phyloP scores from a whole-genome alignment of 2,329 filamentous ascomycete genomes.

The Ophiostoma quercus region DNA sequence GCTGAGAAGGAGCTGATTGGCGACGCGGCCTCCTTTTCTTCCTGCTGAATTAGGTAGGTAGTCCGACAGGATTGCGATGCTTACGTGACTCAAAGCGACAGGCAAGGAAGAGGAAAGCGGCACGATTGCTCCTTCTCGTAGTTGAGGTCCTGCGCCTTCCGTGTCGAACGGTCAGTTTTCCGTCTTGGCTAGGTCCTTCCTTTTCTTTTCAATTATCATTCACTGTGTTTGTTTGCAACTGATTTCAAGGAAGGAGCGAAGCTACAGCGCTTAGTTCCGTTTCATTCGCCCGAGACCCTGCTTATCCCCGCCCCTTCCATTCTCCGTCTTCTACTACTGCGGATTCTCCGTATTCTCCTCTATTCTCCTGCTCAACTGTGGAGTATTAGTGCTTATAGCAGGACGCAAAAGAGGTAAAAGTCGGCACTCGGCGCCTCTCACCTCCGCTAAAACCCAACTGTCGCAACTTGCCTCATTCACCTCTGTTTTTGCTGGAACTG shows the following conservation, averaged over 20 bases:
- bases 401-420: neutral
- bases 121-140: neutral
- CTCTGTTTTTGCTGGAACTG: neutral
- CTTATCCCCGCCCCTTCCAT: slow-evolving; percentile 1
- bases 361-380: neutral
- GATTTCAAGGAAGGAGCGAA: neutral
- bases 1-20: neutral
- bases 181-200: neutral
- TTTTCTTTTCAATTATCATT: neutral
- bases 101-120: neutral
- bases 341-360: neutral
- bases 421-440: neutral
- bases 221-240: neutral
- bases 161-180: neutral
- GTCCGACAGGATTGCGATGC: too few species aligned
- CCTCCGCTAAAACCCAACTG: slow-evolving; percentile 9
- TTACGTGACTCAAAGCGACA: neutral
- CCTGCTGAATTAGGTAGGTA: too few species aligned
- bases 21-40: neutral
- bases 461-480: neutral
- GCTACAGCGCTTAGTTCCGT: neutral
- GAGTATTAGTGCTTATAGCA: neutral
- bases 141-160: neutral
- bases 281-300: neutral
- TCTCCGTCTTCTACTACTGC: neutral